Percentiles rank a stretch among this genome's conserved stretches.
Evolutionary conservation across 129 eudicot species (phyloP).

Genomic region (carrot (Daucus carota)): DH1_v3.0 NC_030384.2:42648501-42649000

Average conservation of each 20-base stretch:
- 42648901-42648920: conserved; percentile 66
- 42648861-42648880: conserved; percentile 78
- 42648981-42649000: conserved; percentile 28
- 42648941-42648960: neutral
- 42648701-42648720: conserved; percentile 36
- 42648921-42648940: neutral
- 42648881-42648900: conserved; percentile 95
- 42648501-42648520: conserved; percentile 66
- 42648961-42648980: conserved; percentile 1
- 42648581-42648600: conserved; percentile 62
- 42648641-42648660: conserved; percentile 93
- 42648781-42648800: conserved; percentile 26
- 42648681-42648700: conserved; percentile 66
- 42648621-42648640: conserved; percentile 69
- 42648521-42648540: conserved; percentile 94
- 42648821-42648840: conserved; percentile 88
- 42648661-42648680: conserved; percentile 81
- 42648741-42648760: conserved; percentile 47
- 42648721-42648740: conserved; percentile 29
- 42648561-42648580: conserved; percentile 69
- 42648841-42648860: conserved; percentile 92
- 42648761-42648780: conserved; percentile 57
- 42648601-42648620: conserved; percentile 64
- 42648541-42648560: conserved; percentile 71
- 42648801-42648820: conserved; percentile 64